Percentiles rank a stretch among this genome's conserved stretches.
phyloP scores from a whole-genome alignment of 768 basidiomycete genomes.

The Leccinum ochraceum region DNA sequence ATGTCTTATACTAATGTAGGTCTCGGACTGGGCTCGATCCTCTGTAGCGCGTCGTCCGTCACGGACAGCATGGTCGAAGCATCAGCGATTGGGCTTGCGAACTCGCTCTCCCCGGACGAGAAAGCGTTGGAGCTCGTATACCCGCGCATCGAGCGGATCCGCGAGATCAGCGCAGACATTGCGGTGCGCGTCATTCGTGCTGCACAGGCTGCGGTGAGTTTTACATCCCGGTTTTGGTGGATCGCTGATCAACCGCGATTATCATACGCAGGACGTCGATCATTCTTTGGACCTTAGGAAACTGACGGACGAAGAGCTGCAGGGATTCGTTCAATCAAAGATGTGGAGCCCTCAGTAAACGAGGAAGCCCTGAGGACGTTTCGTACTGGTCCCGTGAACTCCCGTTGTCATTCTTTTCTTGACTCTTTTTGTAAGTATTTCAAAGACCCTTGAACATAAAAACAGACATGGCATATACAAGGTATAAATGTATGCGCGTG shows the following conservation, averaged over 20 bases:
- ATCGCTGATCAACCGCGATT: not conserved
- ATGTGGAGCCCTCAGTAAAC: slow-evolving; percentile 67
- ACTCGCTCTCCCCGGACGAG: slow-evolving; percentile 74
- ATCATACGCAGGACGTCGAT: slow-evolving; percentile 51
- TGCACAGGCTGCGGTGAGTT: slow-evolving; percentile 72
- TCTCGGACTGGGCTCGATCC: slow-evolving; percentile 72
- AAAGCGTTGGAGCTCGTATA: slow-evolving; percentile 68
- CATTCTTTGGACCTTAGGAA: slow-evolving; percentile 51
- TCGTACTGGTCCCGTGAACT: not conserved
- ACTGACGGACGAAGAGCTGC: slow-evolving; percentile 56
- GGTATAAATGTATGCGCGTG: not conserved
- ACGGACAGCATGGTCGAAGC: slow-evolving; percentile 91
- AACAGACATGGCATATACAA: slow-evolving; percentile 11
- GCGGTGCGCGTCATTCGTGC: slow-evolving; percentile 74
- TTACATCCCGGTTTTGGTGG: not conserved
- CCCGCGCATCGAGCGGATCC: slow-evolving; percentile 79
- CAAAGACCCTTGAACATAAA: not conserved
- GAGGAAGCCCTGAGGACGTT: not conserved
- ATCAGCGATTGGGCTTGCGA: slow-evolving; percentile 75
- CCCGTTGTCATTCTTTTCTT: not conserved
- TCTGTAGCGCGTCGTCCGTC: slow-evolving; percentile 65
- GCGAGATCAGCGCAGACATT: slow-evolving; percentile 81
- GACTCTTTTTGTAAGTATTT: not conserved
- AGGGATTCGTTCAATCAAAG: slow-evolving; percentile 54
- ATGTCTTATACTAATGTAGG: slow-evolving; percentile 8